Evolutionary conservation across 1,284 basidiomycete genomes (phyloP).

Genomic region (Irpex lacteus): DNA sequence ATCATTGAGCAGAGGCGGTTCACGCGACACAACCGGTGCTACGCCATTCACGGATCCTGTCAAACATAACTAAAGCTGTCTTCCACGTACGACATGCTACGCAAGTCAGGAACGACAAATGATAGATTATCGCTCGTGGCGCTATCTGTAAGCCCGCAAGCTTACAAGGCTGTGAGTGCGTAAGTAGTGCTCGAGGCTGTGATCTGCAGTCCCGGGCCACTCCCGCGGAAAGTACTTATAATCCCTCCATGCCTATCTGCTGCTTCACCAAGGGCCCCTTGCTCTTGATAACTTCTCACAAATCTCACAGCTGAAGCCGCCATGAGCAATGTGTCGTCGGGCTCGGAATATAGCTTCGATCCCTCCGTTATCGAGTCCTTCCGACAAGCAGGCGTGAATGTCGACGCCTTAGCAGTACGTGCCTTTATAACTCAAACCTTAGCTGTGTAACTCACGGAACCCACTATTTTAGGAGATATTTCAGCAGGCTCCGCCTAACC

Average conservation of each 20-base stretch:
- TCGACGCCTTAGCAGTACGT: not conserved
- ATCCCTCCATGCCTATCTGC: too few species aligned
- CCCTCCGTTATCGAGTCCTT: not conserved
- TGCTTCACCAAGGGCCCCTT: too few species aligned
- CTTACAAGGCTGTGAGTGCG: not conserved
- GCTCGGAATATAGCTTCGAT: not conserved
- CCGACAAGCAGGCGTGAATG: not conserved
- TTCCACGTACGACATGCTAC: not conserved
- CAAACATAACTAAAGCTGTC: not conserved
- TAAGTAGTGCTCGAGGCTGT: not conserved
- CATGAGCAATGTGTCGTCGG: too few species aligned
- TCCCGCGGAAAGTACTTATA: too few species aligned
- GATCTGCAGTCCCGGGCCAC: not conserved
- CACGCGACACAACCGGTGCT: not conserved
- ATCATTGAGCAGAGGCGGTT: not conserved
- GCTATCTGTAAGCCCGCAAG: not conserved
- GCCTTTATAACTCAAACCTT: not conserved
- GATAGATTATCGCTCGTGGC: not conserved
- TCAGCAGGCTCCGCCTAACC: not conserved
- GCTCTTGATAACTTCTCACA: too few species aligned
- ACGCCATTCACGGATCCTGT: not conserved
- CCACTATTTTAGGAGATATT: not conserved
- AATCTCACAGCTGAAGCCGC: too few species aligned
- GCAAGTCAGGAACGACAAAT: not conserved
- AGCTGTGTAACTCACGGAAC: not conserved